phyloP scores from a whole-genome alignment of 1,284 basidiomycete species.

The Irpex sp. region DNA sequence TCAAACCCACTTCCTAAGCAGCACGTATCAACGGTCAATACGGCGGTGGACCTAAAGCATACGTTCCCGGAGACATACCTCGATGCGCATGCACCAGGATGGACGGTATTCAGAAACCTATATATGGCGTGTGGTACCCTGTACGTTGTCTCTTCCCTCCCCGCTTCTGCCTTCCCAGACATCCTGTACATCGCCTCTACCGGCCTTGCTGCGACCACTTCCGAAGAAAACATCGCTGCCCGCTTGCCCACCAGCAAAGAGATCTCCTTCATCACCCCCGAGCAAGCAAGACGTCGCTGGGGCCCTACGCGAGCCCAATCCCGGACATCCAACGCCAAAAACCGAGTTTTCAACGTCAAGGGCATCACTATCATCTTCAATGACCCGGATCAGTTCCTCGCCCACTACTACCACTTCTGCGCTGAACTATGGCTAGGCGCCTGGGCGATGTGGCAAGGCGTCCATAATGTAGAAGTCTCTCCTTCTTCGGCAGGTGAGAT shows the following conservation, averaged over 20 bases:
- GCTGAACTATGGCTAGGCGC: constrained; percentile 73
- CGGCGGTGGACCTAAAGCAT: constrained; percentile 17
- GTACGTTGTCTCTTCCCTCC: constrained; percentile 52
- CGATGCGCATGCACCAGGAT: constrained; percentile 68
- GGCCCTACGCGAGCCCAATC: constrained; percentile 29
- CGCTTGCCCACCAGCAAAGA: constrained; percentile 63
- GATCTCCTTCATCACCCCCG: constrained; percentile 57
- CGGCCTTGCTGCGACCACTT: constrained; percentile 53
- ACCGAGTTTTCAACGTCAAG: constrained; percentile 59
- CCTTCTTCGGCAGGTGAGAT: constrained; percentile 16
- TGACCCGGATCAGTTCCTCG: constrained; percentile 68
- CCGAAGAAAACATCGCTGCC: constrained; percentile 58
- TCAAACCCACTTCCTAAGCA: background rate
- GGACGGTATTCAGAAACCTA: constrained; percentile 76
- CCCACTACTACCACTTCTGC: constrained; percentile 82
- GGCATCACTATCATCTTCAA: constrained; percentile 73
- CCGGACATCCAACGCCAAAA: constrained; percentile 28
- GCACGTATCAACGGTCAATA: background rate
- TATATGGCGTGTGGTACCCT: constrained; percentile 80
- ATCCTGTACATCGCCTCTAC: constrained; percentile 68
- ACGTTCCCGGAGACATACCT: constrained; percentile 48
- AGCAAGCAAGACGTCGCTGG: constrained; percentile 63
- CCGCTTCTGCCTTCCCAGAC: constrained; percentile 50
- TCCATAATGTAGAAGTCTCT: constrained; percentile 29
- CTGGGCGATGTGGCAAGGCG: constrained; percentile 70